These are phyloP conservation scores for Exophiala bonariae DNA, from an alignment of 2,329 filamentous ascomycete genomes.

Conservation along the genomic window DNA sequence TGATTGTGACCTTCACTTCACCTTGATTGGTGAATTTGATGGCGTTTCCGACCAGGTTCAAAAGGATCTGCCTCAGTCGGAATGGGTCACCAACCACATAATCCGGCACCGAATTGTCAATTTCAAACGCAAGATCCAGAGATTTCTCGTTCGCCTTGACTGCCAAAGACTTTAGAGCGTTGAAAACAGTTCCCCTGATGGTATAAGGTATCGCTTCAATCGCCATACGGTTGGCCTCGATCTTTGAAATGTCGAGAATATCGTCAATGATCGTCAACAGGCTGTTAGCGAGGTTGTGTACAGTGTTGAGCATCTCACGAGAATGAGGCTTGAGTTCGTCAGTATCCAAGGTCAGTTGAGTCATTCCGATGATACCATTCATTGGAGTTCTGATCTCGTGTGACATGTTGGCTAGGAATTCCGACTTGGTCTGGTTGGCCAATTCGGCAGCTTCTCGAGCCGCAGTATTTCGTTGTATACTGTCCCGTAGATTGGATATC, in stretches of 20 bases:
- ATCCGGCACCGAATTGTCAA: slow-evolving; percentile 90
- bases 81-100: slow-evolving; percentile 96
- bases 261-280: slow-evolving; percentile 93
- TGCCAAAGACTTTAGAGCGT: slow-evolving; percentile 92
- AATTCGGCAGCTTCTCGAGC: slow-evolving; percentile 94
- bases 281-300: slow-evolving; percentile 95
- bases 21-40: slow-evolving; percentile 99
- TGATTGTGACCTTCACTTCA: slow-evolving; percentile 92
- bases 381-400: slow-evolving; percentile 97
- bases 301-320: slow-evolving; percentile 97
- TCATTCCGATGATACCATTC: slow-evolving; percentile 99
- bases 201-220: slow-evolving; percentile 98
- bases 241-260: slow-evolving; percentile 68
- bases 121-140: slow-evolving; percentile 87
- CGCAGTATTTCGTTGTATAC: slow-evolving; percentile 93
- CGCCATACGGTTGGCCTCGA: slow-evolving; percentile 96
- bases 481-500: slow-evolving; percentile 93
- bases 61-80: slow-evolving; percentile 91
- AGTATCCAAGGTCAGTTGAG: slow-evolving; percentile 90
- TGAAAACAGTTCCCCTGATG: slow-evolving; percentile 90
- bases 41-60: slow-evolving; percentile 95
- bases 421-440: slow-evolving; percentile 97
- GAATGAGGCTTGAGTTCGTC: slow-evolving; percentile 93
- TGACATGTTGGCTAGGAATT: slow-evolving; percentile 98
- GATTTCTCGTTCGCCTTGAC: slow-evolving; percentile 97